Conservation (phyloP, 176 grass and related monocot genomes). For the Sorghum bicolor region DNA sequence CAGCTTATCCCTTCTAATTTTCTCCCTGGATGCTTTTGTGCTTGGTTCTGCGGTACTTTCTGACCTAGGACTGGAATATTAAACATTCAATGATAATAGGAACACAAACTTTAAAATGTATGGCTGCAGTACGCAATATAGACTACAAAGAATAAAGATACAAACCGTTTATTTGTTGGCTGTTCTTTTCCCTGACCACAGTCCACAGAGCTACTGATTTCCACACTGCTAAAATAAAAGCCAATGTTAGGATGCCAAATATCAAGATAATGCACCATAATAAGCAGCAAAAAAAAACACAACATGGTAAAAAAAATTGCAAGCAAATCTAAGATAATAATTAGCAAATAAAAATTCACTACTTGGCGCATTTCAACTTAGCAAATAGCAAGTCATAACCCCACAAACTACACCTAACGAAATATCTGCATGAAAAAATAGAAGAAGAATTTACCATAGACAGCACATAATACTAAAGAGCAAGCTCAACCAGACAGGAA, state of each 20-base stretch:
- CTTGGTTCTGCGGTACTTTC: constrained; percentile 58
- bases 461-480: background rate
- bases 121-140: background rate
- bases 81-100: constrained; percentile 14
- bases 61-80: constrained; percentile 61
- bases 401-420: background rate
- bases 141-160: constrained; percentile 8
- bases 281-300: background rate
- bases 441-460: background rate
- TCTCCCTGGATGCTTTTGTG: constrained; percentile 95
- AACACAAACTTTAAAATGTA: background rate
- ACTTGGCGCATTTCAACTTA: background rate
- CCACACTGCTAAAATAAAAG: constrained; percentile 47
- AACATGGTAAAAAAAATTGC: background rate
- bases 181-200: constrained; percentile 55
- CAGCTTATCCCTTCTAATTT: constrained; percentile 85
- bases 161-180: constrained; percentile 76
- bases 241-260: background rate
- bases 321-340: background rate
- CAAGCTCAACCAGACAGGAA: background rate
- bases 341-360: background rate
- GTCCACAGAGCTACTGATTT: constrained; percentile 53
- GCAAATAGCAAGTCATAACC: background rate
- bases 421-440: background rate
- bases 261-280: background rate